Evolutionary conservation across 352 stramenopile genomes (phyloP).

Genomic region (Phytophthora nicotianae): DNA sequence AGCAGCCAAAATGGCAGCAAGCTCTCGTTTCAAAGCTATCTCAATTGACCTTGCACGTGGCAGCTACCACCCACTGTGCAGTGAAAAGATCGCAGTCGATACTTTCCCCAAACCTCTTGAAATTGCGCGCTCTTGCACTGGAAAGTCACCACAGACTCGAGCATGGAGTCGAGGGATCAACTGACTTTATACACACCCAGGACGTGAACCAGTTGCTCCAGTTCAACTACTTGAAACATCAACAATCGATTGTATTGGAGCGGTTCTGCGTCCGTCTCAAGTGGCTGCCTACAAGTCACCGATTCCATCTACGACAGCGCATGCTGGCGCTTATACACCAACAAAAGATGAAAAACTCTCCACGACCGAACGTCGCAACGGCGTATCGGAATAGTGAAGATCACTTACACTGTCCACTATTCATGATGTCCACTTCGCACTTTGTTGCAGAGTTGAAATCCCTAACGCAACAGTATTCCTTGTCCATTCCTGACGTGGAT

Average conservation of each 20-base stretch:
- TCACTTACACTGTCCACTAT: slow-evolving; percentile 49
- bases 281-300: slow-evolving; percentile 58
- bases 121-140: slow-evolving; percentile 20
- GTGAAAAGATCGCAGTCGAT: slow-evolving; percentile 11
- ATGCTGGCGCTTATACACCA: slow-evolving; percentile 54
- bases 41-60: slow-evolving; percentile 18
- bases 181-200: slow-evolving; percentile 14
- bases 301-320: slow-evolving; percentile 55
- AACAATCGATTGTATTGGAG: slow-evolving; percentile 35
- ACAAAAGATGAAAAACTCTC: slow-evolving; percentile 35
- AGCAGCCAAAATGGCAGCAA: slow-evolving; percentile 19
- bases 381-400: slow-evolving; percentile 8
- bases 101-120: slow-evolving; percentile 20
- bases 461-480: slow-evolving; percentile 25
- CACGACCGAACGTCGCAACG: slow-evolving; percentile 7
- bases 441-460: slow-evolving; percentile 39
- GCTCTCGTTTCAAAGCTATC: slow-evolving; percentile 21
- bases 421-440: slow-evolving; percentile 35
- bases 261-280: slow-evolving; percentile 46
- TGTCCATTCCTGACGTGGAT: slow-evolving; percentile 14
- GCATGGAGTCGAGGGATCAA: slow-evolving; percentile 5
- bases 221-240: slow-evolving; percentile 35
- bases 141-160: slow-evolving; percentile 34
- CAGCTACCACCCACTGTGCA: slow-evolving; percentile 18
- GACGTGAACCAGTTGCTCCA: slow-evolving; percentile 44